Conservation (phyloP, 768 basidiomycete species). For the Tulasnella calospora region DNA sequence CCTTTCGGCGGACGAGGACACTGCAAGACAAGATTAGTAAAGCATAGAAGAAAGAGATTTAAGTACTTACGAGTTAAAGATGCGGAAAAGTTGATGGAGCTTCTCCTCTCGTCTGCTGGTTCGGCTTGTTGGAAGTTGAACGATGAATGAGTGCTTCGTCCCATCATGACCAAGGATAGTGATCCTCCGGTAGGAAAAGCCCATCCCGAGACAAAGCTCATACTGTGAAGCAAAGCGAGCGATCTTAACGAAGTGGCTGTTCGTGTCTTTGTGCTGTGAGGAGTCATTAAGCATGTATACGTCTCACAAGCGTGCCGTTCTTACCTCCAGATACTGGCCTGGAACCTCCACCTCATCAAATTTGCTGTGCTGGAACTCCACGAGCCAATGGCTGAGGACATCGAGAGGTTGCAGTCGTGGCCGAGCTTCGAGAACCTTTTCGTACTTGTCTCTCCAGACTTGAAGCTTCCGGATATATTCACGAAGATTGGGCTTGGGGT, state of each 20-base stretch:
- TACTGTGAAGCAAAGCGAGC: conserved; percentile 85
- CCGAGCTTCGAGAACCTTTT: conserved; percentile 72
- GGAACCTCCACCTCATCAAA: conserved; percentile 97
- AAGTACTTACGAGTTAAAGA: conserved; percentile 73
- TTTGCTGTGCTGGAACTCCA: conserved; percentile 96
- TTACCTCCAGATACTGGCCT: conserved; percentile 95
- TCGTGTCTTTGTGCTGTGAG: conserved; percentile 84
- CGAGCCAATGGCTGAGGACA: conserved; percentile 82
- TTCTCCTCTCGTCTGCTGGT: conserved; percentile 89
- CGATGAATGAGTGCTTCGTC: conserved; percentile 81
- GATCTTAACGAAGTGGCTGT: conserved; percentile 84
- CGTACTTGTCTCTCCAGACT: conserved; percentile 88
- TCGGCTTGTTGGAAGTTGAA: conserved; percentile 80
- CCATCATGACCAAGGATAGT: conserved; percentile 88
- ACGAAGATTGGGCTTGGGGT: conserved; percentile 67
- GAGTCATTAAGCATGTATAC: conserved; percentile 12
- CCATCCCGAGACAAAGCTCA: conserved; percentile 82
- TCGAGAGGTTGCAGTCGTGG: conserved; percentile 83
- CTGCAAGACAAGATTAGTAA: conserved; percentile 40
- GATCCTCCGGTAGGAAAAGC: conserved; percentile 83
- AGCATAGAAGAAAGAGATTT: background rate
- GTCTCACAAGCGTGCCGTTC: conserved; percentile 25
- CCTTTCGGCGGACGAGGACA: conserved; percentile 79
- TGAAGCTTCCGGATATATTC: conserved; percentile 90
- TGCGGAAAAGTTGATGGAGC: conserved; percentile 87